Evolutionary conservation across 73 alveolate species (phyloP).

Genomic region (Tetrahymena borealis): DNA sequence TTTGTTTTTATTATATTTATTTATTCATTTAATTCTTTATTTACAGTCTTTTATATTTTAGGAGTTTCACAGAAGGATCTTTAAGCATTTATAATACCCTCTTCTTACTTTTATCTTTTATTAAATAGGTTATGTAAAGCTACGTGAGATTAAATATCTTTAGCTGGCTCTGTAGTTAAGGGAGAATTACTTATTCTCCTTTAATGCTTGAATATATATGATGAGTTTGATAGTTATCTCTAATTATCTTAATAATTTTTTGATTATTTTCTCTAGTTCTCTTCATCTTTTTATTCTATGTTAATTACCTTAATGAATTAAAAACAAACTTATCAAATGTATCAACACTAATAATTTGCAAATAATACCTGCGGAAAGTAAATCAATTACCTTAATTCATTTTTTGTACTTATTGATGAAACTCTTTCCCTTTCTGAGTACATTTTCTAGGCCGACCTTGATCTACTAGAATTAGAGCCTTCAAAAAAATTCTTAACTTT

Average conservation of each 20-base stretch:
- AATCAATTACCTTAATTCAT: background rate
- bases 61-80: background rate
- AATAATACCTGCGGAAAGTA: background rate
- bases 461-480: background rate
- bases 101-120: background rate
- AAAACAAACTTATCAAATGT: too few relatives aligned
- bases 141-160: background rate
- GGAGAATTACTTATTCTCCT: background rate
- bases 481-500: background rate
- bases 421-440: background rate
- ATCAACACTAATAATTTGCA: too few relatives aligned
- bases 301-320: too few relatives aligned
- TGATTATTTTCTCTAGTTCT: too few relatives aligned
- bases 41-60: background rate
- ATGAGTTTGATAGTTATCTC: too few relatives aligned
- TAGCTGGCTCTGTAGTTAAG: too few relatives aligned
- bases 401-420: background rate
- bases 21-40: too few relatives aligned
- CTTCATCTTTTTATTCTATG: too few relatives aligned
- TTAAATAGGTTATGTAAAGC: background rate
- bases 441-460: background rate
- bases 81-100: background rate
- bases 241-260: too few relatives aligned
- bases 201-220: background rate
- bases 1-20: too few relatives aligned